Evolutionary conservation across 768 basidiomycete genomes (phyloP).

Genomic region (Xerocomus spinulosus): DNA sequence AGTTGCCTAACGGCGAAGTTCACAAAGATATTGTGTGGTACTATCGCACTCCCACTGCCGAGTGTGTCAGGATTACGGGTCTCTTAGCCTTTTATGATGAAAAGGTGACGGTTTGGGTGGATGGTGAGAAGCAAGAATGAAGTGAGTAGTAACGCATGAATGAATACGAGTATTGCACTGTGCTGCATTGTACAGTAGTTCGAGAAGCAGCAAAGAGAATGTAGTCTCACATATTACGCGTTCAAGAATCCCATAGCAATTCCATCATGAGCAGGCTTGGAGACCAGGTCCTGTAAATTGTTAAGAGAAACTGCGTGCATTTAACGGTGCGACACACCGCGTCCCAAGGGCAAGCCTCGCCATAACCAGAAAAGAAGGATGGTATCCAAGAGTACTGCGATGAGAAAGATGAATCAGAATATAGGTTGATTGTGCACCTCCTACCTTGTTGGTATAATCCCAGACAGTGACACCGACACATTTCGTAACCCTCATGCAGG

Average conservation of each 20-base stretch:
- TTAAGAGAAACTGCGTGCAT: no score
- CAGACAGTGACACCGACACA: slow-evolving; percentile 39
- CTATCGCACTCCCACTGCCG: slow-evolving; percentile 51
- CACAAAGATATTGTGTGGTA: slow-evolving; percentile 58
- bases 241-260: slow-evolving; percentile 9
- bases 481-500: slow-evolving; percentile 41
- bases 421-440: neutral
- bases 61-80: slow-evolving; percentile 48
- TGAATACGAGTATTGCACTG: neutral
- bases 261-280: slow-evolving; percentile 14
- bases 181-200: neutral
- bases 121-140: slow-evolving; percentile 49
- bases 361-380: slow-evolving; percentile 3
- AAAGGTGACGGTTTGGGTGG: slow-evolving; percentile 61
- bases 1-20: slow-evolving; percentile 40
- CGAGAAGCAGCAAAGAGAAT: neutral
- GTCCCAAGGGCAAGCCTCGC: slow-evolving; percentile 18
- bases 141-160: slow-evolving; percentile 16
- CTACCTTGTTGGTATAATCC: slow-evolving; percentile 39
- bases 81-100: slow-evolving; percentile 62
- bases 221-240: neutral
- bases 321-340: neutral
- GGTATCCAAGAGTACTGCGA: slow-evolving; percentile 17
- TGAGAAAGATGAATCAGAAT: neutral
- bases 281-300: slow-evolving; percentile 9